Base-by-base conservation (phyloP, 257 asterid species). In the Lithospermum erythrorhizon region DNA sequence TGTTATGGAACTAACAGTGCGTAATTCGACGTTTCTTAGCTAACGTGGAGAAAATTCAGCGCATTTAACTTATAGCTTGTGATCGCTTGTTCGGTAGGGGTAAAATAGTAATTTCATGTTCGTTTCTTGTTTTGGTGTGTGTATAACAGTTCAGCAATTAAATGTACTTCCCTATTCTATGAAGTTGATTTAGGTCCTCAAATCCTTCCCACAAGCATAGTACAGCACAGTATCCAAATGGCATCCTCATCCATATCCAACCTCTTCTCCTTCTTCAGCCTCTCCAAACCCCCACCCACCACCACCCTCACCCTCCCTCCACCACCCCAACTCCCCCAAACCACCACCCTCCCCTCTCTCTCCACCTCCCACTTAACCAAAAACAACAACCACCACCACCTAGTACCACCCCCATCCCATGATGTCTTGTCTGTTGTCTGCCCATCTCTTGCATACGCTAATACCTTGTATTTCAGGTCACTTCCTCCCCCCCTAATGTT, bases 381-480 rank as follows among this genome's bases (percentile, higher is more conserved):
- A 27, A 89, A 78, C 56, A 55, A 62, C 78, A 65, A 16, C 66
- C 41, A 51, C 25, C 54, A 0, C 67, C 9, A 47, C 53, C 9
- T 63, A 68, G 14, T 59, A 60, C 55, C 32, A 6, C 4, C 32
- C 2, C 32, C 32, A 27, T 65, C 81, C 11, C 29, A 64, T n/a
- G 90, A 78, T 56, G 68, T 80, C 53, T 58, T 76, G 71, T 71
- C 90, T 0, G 89, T 82, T 56, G 80, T 83, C 0, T 85, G 78
- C 73, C 95, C 95, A 6, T 83, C 95, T 0, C 84, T 89, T 23
- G 88, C 86, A 21, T 48, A 74, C 63, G 71, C 95, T 0, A 86
- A 86, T 77, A 86, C 87, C 13, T 75, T 81, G 21, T 88, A 69
- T 79, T 88, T 79, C 69, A 64, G 77, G 6, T 78, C 97, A 4